Base-by-base conservation (phyloP, 345 rosid species). In the Hypericum perforatum region DNA sequence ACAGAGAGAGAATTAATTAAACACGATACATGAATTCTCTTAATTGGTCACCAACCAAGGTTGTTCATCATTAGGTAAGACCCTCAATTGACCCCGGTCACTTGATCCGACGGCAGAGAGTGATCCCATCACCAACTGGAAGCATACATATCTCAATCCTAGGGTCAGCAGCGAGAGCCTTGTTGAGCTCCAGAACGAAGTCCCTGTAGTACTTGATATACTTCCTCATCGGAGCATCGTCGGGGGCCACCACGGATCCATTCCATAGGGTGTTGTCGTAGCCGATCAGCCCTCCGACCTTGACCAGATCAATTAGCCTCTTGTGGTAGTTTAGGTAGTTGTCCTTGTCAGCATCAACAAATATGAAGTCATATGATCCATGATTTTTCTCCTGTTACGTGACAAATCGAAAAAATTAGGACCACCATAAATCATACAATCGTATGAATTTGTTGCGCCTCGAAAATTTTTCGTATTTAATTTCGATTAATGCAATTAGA, bases 101-200 rank as follows among this genome's bases (percentile, higher is more conserved):
- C 37, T 9, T 22, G 44, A 63, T 39, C 39, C 73, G 64, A 62
- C 76, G 68, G 43, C 81, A 79, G 44, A 88, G 78, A 6, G 85
- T 78, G 56, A 80, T 70, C 55, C 91, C 91, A 70, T 82, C 94
- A 12, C 88, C 91, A 9, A 77, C 50, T 48, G 7, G 88, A 74
- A 45, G 74, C 78, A 43, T 66, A 80, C 22, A 85, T 3, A 82
- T 29, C 39, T 82, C 78, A 45, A 82, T 57, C 7, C 81, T 82
- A 48, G 65, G 53, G 67, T 88, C 94, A 6, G 64, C 68, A 3
- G 82, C 82, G 0, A 88, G 55, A 16, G 7, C 37, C 62, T 67
- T 68, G 64, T 85, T 80, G 16, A 85, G 54, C 3, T 74, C 82
- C 5, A 77, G 9, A 2, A 59, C 48, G 16, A 63, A 48, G 14